Base-by-base conservation (phyloP, 2,329 filamentous ascomycete genomes). In the Sclerotinia nivalis region DNA sequence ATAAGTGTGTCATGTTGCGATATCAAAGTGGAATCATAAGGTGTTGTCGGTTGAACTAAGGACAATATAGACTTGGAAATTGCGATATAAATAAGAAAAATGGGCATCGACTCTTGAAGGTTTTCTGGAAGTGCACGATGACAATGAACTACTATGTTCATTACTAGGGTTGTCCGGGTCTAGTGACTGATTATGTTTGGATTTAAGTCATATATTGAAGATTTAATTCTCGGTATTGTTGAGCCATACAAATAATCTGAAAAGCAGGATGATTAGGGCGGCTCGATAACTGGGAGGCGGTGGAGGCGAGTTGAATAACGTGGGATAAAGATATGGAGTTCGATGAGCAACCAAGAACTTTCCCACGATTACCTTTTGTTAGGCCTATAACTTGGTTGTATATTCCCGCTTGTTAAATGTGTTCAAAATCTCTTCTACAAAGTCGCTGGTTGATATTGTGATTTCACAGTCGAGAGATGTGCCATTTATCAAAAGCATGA, bases 61-160 rank as follows among this genome's bases (percentile, higher is more conserved):
- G n/a, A n/a, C n/a, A n/a, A n/a, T n/a, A n/a, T n/a, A n/a, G n/a
- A n/a, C n/a, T n/a, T n/a, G n/a, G n/a, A n/a, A n/a, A n/a, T n/a
- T n/a, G n/a, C n/a, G n/a, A n/a, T n/a, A n/a, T n/a, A n/a, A n/a
- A n/a, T n/a, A n/a, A n/a, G n/a, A n/a, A n/a, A n/a, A n/a, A n/a
- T n/a, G n/a, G n/a, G n/a, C n/a, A n/a, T n/a, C n/a, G n/a, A n/a
- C n/a, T n/a, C n/a, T n/a, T n/a, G n/a, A n/a, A n/a, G n/a, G n/a
- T n/a, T n/a, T 4, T 18, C 1, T 12, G 40, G 5, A 31, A 9
- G 52, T 28, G 6, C 0, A 0, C 5, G 10, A 10, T 0, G 25
- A 10, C 4, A 31, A 20, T 54, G 15, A 18, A 9, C 20, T 15
- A 28, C 25, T 20, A 15, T 31, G n/a, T 7, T 15, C 13, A 54